Evolutionary conservation across 2,329 filamentous ascomycete species (phyloP).

Genomic region (Aspergillus udagawae): DNA sequence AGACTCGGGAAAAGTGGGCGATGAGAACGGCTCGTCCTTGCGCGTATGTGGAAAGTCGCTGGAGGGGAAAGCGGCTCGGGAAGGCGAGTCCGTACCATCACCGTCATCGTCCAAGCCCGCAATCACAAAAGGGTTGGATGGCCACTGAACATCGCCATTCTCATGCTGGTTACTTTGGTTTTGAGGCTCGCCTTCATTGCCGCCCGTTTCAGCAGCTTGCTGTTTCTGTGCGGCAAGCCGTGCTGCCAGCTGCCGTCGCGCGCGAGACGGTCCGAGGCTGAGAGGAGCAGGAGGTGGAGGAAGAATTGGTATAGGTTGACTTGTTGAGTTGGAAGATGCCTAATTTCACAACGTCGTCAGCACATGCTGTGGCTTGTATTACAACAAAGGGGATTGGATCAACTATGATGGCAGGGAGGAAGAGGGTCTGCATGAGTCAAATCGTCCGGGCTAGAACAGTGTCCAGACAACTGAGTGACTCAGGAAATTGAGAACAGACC

Average conservation of each 20-base stretch:
- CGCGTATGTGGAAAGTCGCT: conserved; percentile 27
- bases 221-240: conserved; percentile 74
- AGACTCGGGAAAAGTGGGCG: conserved; percentile 34
- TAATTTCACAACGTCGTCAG: conserved; percentile 16
- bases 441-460: not conserved
- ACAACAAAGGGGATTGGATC: not conserved
- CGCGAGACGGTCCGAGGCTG: conserved; percentile 81
- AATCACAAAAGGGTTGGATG: conserved; percentile 36
- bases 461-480: not conserved
- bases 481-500: not conserved
- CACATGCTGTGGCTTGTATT: not conserved
- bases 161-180: conserved; percentile 7
- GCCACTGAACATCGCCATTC: conserved; percentile 28
- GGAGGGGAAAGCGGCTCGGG: conserved; percentile 25
- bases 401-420: conserved; percentile 1
- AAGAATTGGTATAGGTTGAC: conserved; percentile 43
- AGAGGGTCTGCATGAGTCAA: not conserved
- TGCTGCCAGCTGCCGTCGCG: conserved; percentile 84
- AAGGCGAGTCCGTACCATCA: conserved; percentile 19
- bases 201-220: conserved; percentile 47
- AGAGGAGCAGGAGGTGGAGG: conserved; percentile 68
- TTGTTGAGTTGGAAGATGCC: conserved; percentile 30
- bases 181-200: conserved; percentile 20
- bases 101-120: conserved; percentile 34
- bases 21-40: conserved; percentile 26